phyloP scores from a whole-genome alignment of 2,329 filamentous ascomycete species.

The Ophiocordyceps camponoti-saundersi region DNA sequence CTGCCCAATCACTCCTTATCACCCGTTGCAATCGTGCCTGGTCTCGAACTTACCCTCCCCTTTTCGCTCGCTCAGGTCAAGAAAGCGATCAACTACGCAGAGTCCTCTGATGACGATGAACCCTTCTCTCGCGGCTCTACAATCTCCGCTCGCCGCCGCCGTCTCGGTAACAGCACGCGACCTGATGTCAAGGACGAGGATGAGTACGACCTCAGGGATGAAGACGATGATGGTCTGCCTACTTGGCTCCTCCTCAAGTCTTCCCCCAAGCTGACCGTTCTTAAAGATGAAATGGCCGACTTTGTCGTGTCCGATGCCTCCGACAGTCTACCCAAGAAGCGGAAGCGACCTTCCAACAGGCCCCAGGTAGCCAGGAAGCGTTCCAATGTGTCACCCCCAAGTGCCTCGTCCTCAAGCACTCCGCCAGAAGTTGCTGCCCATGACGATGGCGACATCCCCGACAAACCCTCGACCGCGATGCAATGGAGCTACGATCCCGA shows the following conservation, averaged over 20 bases:
- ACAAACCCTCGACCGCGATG: slow-evolving; percentile 44
- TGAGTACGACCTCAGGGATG: slow-evolving; percentile 54
- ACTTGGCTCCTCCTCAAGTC: neutral
- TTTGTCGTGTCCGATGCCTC: slow-evolving; percentile 82
- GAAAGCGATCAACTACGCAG: slow-evolving; percentile 60
- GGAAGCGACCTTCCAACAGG: slow-evolving; percentile 50
- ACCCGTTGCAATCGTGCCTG: neutral
- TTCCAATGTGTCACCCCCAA: slow-evolving; percentile 31
- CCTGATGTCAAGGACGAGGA: slow-evolving; percentile 47
- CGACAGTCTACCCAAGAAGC: slow-evolving; percentile 57
- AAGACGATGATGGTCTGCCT: slow-evolving; percentile 42
- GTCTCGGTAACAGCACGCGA: slow-evolving; percentile 25
- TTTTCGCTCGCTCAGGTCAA: slow-evolving; percentile 21
- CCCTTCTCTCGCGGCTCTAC: slow-evolving; percentile 35
- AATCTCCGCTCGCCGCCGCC: slow-evolving; percentile 20
- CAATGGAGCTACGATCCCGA: slow-evolving; percentile 59
- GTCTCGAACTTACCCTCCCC: neutral
- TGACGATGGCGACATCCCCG: slow-evolving; percentile 37
- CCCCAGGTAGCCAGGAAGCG: slow-evolving; percentile 41
- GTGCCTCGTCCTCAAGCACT: slow-evolving; percentile 8
- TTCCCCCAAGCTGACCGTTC: slow-evolving; percentile 1
- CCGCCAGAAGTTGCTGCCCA: slow-evolving; percentile 26
- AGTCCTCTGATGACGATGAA: slow-evolving; percentile 68
- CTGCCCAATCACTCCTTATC: neutral
- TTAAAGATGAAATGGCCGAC: slow-evolving; percentile 56